Conservation (phyloP, 176 grass and related monocot genomes). For the Paspalum notatum region DNA sequence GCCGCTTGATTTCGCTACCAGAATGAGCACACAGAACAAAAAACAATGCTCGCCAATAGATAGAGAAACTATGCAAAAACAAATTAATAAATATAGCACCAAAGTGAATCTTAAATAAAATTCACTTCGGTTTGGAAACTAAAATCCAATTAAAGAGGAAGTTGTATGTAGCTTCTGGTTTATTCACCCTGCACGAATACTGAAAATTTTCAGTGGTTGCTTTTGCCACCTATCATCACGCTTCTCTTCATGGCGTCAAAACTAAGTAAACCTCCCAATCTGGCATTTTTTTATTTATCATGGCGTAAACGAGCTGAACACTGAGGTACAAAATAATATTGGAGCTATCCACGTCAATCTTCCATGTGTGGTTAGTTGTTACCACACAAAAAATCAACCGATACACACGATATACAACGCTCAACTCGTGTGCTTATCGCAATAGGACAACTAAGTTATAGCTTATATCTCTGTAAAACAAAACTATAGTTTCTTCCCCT, state of each 20-base stretch:
- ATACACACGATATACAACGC: neutral
- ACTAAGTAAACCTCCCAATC: neutral
- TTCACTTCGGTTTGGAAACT: neutral
- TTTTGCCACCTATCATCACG: neutral
- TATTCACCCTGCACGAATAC: neutral
- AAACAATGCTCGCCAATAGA: neutral
- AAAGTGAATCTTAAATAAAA: neutral
- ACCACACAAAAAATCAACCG: neutral
- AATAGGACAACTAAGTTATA: constrained; percentile 39
- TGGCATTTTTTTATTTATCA: neutral
- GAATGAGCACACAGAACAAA: neutral
- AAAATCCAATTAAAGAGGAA: neutral
- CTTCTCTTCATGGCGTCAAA: neutral
- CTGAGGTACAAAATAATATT: neutral
- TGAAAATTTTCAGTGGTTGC: neutral
- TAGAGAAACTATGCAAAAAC: neutral
- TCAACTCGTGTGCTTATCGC: constrained; percentile 37
- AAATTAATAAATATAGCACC: neutral
- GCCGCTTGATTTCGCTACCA: neutral
- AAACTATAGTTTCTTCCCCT: neutral
- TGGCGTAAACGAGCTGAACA: constrained; percentile 5
- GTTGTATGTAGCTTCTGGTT: neutral
- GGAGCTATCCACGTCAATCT: neutral
- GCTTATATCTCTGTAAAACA: constrained; percentile 17
- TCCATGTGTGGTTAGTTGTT: constrained; percentile 25